Conservation (phyloP, 2,329 filamentous ascomycete genomes). For the Colletotrichum lupini region DNA sequence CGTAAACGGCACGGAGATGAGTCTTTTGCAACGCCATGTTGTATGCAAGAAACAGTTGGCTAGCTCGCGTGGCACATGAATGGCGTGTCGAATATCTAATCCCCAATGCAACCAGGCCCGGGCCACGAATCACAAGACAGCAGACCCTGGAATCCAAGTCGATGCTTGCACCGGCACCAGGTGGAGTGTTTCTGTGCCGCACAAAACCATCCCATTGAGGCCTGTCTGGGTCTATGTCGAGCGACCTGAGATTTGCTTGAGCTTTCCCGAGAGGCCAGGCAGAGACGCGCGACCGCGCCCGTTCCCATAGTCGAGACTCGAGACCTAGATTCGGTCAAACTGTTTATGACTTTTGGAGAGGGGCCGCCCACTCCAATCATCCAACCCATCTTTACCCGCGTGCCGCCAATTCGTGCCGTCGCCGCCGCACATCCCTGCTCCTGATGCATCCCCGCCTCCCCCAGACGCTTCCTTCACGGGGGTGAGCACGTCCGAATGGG, state of each 20-base stretch:
- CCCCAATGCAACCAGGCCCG: neutral
- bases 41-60: neutral
- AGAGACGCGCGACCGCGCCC: constrained; percentile 2
- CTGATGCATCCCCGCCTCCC: constrained; percentile 28
- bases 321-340: constrained; percentile 7
- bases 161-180: constrained; percentile 10
- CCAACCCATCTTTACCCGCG: constrained; percentile 38
- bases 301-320: constrained; percentile 5
- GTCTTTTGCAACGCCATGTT: neutral
- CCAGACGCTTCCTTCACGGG: constrained; percentile 24
- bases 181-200: constrained; percentile 20
- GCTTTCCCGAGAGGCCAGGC: constrained; percentile 17
- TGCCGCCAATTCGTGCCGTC: constrained; percentile 33
- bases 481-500: constrained; percentile 23
- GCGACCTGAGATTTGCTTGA: constrained; percentile 7
- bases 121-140: constrained; percentile 17
- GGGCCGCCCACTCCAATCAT: constrained; percentile 28
- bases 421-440: constrained; percentile 35
- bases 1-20: constrained; percentile 23
- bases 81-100: neutral
- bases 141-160: constrained; percentile 3
- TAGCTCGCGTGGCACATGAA: constrained; percentile 9
- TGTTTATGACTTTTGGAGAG: neutral
- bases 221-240: constrained; percentile 14
- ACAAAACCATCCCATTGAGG: constrained; percentile 4